A percentile compares a stretch with the other conserved stretches of the same genome.
Conservation (phyloP, 768 basidiomycete species). For the Saitozyma sp. region DNA sequence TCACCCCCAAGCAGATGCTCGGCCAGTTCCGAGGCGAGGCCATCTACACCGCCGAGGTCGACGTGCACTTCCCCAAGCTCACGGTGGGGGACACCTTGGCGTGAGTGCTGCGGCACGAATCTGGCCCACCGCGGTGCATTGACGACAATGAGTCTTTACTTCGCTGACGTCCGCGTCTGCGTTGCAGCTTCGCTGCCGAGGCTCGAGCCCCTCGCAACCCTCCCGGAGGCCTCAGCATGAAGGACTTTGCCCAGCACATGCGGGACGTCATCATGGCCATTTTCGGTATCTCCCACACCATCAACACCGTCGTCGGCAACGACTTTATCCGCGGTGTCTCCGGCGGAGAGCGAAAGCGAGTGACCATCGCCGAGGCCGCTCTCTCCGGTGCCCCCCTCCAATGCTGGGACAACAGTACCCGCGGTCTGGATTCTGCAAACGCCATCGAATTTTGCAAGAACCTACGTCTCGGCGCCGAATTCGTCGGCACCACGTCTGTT, state of each 20-base stretch:
- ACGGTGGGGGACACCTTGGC: constrained; percentile 49
- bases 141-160: background rate
- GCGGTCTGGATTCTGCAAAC: constrained; percentile 54
- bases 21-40: constrained; percentile 56
- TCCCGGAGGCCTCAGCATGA: constrained; percentile 49
- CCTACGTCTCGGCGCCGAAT: constrained; percentile 56
- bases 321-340: constrained; percentile 63
- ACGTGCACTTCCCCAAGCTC: constrained; percentile 53
- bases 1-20: constrained; percentile 56
- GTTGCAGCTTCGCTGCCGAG: constrained; percentile 35
- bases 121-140: constrained; percentile 4
- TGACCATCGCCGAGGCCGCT: constrained; percentile 79
- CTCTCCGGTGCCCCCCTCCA: constrained; percentile 64
- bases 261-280: constrained; percentile 64
- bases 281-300: constrained; percentile 73
- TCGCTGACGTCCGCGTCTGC: background rate
- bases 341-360: constrained; percentile 64
- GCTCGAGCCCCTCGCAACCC: constrained; percentile 51
- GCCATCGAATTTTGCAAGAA: constrained; percentile 59
- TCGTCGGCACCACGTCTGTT: constrained; percentile 54
- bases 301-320: constrained; percentile 74
- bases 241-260: constrained; percentile 53
- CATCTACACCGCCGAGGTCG: constrained; percentile 53
- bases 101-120: constrained; percentile 20
- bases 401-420: constrained; percentile 67